A percentile compares a stretch with the other conserved stretches of the same genome.
Conservation (phyloP, 2,329 filamentous ascomycete species). For the Diaporthe citriasiana region DNA sequence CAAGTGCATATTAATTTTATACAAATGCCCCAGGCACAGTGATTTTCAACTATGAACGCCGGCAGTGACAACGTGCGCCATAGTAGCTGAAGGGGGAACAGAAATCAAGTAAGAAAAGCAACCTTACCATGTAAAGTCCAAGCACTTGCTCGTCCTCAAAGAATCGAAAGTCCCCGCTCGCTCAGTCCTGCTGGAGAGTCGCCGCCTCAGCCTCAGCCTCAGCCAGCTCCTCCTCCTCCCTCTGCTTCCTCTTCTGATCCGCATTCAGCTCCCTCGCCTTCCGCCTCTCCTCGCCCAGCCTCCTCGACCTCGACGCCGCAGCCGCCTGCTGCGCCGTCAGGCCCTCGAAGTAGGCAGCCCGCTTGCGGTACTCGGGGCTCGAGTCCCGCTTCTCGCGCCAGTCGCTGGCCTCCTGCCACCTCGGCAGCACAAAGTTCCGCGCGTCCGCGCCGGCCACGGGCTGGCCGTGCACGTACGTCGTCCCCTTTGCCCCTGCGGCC, state of each 20-base stretch:
- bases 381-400: neutral
- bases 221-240: neutral
- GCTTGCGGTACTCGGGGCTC: neutral
- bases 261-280: neutral
- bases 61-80: neutral
- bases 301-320: neutral
- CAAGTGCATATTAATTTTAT: neutral
- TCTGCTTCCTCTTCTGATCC: neutral
- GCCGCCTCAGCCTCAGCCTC: no score
- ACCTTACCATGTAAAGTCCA: neutral
- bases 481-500: neutral
- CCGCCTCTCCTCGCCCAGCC: neutral
- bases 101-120: neutral
- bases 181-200: neutral
- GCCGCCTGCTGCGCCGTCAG: neutral
- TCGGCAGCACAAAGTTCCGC: neutral
- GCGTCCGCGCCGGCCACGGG: neutral
- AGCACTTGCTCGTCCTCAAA: neutral
- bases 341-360: neutral
- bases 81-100: neutral
- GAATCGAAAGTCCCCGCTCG: neutral
- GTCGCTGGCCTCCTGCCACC: conserved; percentile 5
- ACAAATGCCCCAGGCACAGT: neutral
- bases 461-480: neutral
- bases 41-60: neutral